Base-by-base conservation (phyloP, 2,329 filamentous ascomycete genomes). In the Phaeosphaeria sp. region DNA sequence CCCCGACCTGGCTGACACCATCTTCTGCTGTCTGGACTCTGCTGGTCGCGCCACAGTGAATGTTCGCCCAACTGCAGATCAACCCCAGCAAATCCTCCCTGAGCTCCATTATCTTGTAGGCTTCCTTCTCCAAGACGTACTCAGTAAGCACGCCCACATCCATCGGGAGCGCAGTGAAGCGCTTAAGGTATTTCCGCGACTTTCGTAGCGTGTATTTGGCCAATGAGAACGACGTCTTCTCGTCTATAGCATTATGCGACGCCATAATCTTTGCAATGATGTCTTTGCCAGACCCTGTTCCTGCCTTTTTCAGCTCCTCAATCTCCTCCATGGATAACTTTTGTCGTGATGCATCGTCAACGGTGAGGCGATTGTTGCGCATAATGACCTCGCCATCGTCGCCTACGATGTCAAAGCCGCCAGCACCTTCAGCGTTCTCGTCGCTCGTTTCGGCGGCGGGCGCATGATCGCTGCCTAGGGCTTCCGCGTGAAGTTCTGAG, bases 181-280 rank as follows among this genome's bases (percentile, higher is more conserved):
- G 85, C 69, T 91, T 89, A 63, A 98, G 85, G 75, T 96, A 98
- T 78, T 99, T 99, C 74, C 89, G 93, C 63, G 91, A 90, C 81
- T 99, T 99, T 46, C 96, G 84, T 18, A 98, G 82, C 71, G 95
- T 97, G 79, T 99, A 99, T 77, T 99, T 99, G 44, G 94, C 93
- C 56, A 97, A 82, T 2, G 93, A 96, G 72, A 96, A 99, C 0
- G 88, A 85, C 0, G 95, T 98, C 83, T 99, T 99, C 80, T 98
- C 91, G 66, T 96, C 93, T 44, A 99, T 84, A 1, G 90, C 91
- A 18, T 91, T 89, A 77, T 99, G 95, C 44, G 93, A 95, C 27
- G 93, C 85, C 77, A 99, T 86, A 24, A 99, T 87, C 78, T 93
- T 96, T n/a, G 91, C 89, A 63, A 99, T 95, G 48, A 99, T 86